phyloP scores from a whole-genome alignment of 768 basidiomycete genomes.

The Suillus subalutaceus region DNA sequence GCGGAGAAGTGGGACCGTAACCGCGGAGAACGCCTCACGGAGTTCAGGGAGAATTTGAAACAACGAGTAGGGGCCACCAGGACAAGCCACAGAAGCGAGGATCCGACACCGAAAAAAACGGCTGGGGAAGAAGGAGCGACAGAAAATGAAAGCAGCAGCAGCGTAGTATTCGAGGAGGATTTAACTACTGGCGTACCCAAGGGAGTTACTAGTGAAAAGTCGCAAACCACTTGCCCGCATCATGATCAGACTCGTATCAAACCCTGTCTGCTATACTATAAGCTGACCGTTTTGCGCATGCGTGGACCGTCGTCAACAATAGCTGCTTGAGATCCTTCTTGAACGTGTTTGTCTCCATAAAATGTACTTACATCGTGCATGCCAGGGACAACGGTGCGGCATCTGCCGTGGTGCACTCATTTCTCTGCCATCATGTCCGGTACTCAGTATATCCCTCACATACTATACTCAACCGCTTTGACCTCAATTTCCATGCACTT shows the following conservation, averaged over 20 bases:
- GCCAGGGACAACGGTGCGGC: background rate
- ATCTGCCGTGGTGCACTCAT: background rate
- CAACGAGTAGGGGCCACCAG: slow-evolving; percentile 38
- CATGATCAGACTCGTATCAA: background rate
- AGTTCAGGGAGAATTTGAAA: slow-evolving; percentile 66
- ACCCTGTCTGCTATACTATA: background rate
- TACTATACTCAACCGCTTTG: slow-evolving; percentile 65
- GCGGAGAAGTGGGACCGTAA: slow-evolving; percentile 66
- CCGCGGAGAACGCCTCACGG: slow-evolving; percentile 66
- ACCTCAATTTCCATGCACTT: slow-evolving; percentile 71
- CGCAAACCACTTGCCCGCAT: background rate
- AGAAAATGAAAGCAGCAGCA: slow-evolving; percentile 42
- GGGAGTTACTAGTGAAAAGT: too few species aligned
- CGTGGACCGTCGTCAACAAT: background rate
- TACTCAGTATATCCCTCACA: slow-evolving; percentile 59
- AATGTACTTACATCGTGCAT: background rate
- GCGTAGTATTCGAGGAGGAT: too few species aligned
- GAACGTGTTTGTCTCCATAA: background rate
- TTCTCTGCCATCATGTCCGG: slow-evolving; percentile 22
- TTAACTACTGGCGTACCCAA: too few species aligned
- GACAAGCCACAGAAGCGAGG: slow-evolving; percentile 19
- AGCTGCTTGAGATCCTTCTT: background rate
- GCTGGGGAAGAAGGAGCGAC: slow-evolving; percentile 71
- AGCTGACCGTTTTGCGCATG: background rate
- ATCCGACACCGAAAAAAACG: slow-evolving; percentile 55